Percentiles rank a stretch among this genome's conserved stretches.
Conservation (phyloP, 805 yeast genomes). For the Priceomyces medius region DNA sequence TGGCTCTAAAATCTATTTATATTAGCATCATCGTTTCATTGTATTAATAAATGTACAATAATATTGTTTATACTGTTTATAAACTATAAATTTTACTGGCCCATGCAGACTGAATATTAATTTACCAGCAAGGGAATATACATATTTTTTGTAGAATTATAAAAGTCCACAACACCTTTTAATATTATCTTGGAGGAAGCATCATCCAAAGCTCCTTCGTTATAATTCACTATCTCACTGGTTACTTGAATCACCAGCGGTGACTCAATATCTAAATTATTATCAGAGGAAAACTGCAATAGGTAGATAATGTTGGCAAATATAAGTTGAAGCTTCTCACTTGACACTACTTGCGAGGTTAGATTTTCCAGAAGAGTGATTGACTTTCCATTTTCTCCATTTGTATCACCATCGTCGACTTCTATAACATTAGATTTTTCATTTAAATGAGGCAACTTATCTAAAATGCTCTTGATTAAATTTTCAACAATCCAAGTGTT, state of each 20-base stretch:
- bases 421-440: neutral
- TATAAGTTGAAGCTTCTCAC: constrained; percentile 4
- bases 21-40: constrained; percentile 24
- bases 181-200: constrained; percentile 16
- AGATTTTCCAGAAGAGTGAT: no score
- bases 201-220: constrained; percentile 12
- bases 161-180: constrained; percentile 26
- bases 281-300: constrained; percentile 11
- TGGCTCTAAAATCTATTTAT: constrained; percentile 51
- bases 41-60: constrained; percentile 3
- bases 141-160: constrained; percentile 24
- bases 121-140: constrained; percentile 24
- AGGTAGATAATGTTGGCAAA: constrained; percentile 25
- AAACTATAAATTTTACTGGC: neutral
- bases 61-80: constrained; percentile 1
- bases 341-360: neutral
- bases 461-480: constrained; percentile 10
- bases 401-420: neutral
- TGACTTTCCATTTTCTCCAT: neutral
- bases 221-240: constrained; percentile 1
- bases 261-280: neutral
- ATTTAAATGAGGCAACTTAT: neutral
- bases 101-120: no score
- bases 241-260: constrained; percentile 10
- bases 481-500: constrained; percentile 27